phyloP scores from a whole-genome alignment of 2,329 filamentous ascomycete genomes.

The Penicillium corylophilum region DNA sequence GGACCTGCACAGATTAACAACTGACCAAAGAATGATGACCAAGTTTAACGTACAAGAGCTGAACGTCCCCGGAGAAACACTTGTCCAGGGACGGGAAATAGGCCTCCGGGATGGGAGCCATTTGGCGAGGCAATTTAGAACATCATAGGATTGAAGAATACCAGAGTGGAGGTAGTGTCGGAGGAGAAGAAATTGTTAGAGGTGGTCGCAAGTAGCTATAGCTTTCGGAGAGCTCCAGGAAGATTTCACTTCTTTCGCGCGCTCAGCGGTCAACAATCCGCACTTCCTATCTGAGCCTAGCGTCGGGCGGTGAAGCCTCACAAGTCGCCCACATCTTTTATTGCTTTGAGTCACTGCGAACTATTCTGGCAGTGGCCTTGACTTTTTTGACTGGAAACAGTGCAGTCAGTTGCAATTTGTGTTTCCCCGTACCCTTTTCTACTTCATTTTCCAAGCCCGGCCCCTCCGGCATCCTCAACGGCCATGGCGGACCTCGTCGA shows the following conservation, averaged over 20 bases:
- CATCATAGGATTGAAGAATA: conserved; percentile 34
- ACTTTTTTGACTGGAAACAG: not conserved
- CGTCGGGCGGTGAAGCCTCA: conserved; percentile 28
- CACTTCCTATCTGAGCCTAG: conserved; percentile 39
- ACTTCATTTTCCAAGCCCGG: not conserved
- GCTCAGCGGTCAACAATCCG: conserved; percentile 38
- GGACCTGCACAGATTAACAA: conserved; percentile 50
- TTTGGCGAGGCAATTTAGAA: conserved; percentile 47
- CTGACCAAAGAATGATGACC: not conserved
- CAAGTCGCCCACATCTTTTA: not conserved
- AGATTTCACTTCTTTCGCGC: conserved; percentile 29
- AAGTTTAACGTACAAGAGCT: conserved; percentile 64
- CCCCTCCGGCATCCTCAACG: conserved; percentile 10
- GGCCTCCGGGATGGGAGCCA: conserved; percentile 69
- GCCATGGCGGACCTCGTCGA: conserved; percentile 59
- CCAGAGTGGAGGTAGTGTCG: conserved; percentile 10
- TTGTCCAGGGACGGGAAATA: conserved; percentile 85
- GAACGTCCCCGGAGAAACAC: conserved; percentile 76
- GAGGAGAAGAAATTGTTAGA: not conserved
- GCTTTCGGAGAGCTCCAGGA: conserved; percentile 26
- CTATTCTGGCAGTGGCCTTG: not conserved
- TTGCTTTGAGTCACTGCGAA: conserved; percentile 15
- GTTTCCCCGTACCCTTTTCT: not conserved
- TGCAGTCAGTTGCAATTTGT: not conserved
- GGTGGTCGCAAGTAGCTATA: conserved; percentile 9